These are phyloP conservation scores for Phaffomyces thermotolerans DNA, from an alignment of 805 yeast genomes.

Conservation along the genomic window DNA sequence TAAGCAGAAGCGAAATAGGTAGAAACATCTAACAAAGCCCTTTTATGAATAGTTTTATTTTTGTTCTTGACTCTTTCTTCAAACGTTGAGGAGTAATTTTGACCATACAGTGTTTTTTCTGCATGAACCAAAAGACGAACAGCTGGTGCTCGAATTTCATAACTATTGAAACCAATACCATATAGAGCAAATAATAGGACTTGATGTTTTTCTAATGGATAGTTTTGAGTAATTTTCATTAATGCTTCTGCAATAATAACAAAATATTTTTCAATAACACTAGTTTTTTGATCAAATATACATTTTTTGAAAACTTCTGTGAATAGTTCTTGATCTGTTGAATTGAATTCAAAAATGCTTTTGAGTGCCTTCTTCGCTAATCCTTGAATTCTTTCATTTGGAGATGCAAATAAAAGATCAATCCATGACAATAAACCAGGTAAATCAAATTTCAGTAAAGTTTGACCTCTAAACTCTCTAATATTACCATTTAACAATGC, in stretches of 20 bases:
- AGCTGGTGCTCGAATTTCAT: constrained; percentile 64
- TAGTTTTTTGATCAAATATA: constrained; percentile 45
- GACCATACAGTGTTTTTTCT: constrained; percentile 52
- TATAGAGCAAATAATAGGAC: constrained; percentile 69
- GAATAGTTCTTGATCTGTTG: constrained; percentile 42
- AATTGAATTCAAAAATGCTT: constrained; percentile 58
- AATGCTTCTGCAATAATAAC: constrained; percentile 62
- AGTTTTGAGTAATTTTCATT: constrained; percentile 34
- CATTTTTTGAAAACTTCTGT: constrained; percentile 65
- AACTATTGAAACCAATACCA: constrained; percentile 68
- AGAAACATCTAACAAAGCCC: constrained; percentile 76
- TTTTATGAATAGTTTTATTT: constrained; percentile 78
- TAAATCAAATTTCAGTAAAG: constrained; percentile 62
- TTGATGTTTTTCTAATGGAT: constrained; percentile 52
- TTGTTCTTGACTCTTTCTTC: constrained; percentile 66
- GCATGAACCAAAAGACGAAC: constrained; percentile 59
- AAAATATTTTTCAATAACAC: constrained; percentile 63
- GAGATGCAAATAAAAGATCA: constrained; percentile 57
- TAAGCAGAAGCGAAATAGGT: constrained; percentile 57
- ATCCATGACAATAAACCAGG: constrained; percentile 71
- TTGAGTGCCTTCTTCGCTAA: constrained; percentile 67
- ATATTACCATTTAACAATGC: constrained; percentile 71
- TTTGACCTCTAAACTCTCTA: constrained; percentile 40
- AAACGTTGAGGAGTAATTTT: constrained; percentile 48
- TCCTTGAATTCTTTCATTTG: constrained; percentile 47